These are phyloP conservation scores for Steccherinum ochraceum DNA, from an alignment of 768 basidiomycete species.

Conservation along the genomic window DNA sequence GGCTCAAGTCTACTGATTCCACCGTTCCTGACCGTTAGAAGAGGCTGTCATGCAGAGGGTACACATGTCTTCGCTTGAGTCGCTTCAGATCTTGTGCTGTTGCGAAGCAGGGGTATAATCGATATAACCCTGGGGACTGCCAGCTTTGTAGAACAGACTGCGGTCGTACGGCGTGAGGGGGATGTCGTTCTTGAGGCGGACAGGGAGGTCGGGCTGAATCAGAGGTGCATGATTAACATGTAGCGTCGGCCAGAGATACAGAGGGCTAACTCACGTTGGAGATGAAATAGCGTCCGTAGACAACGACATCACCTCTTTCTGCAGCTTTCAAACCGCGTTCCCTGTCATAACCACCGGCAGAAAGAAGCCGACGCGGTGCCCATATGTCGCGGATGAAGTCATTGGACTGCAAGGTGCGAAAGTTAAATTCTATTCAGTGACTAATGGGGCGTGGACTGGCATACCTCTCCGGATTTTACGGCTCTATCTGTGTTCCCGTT, in stretches of 20 bases:
- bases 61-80: no score
- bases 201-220: conserved; percentile 9
- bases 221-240: conserved; percentile 6
- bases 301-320: conserved; percentile 8
- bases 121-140: conserved; percentile 7
- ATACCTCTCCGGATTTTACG: conserved; percentile 23
- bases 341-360: conserved; percentile 16
- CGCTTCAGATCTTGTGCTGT: no score
- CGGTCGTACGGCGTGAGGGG: conserved; percentile 3
- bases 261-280: conserved; percentile 5
- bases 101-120: conserved; percentile 16
- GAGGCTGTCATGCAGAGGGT: no score
- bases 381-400: conserved; percentile 21
- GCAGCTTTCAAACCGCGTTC: conserved; percentile 12
- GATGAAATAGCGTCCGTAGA: conserved; percentile 8
- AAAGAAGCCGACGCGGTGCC: conserved; percentile 13
- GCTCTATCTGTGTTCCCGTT: not conserved
- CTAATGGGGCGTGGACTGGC: not conserved
- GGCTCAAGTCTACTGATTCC: no score
- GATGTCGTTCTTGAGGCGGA: conserved; percentile 11
- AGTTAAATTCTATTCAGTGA: conserved; percentile 27
- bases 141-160: conserved; percentile 4
- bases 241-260: no score
- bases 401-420: conserved; percentile 7
- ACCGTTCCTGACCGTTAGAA: no score